Evolutionary conservation across 768 basidiomycete species (phyloP), one percentile per base, ranked within the genome.

Genomic region (Chalciporus piperatus): DNA sequence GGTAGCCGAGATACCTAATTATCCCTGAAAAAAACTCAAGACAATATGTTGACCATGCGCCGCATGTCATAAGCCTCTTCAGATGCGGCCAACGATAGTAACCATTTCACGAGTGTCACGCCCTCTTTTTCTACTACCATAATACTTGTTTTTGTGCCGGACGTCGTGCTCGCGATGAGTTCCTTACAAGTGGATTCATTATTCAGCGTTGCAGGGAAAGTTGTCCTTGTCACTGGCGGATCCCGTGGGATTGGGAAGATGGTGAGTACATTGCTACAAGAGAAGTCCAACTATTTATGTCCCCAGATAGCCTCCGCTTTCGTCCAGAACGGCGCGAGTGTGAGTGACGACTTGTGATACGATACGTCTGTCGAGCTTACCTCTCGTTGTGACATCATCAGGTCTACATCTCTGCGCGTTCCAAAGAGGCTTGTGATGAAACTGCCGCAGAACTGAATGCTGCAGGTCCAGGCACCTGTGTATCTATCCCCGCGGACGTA

Each of bases 231-330:
- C 35, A 85, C 84, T 4, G 86, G 86, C 7, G 86, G 85, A 11
- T 82, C 79, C 25, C 71, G 81, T 51, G 85, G 85, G 6, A 76
- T 86, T 27, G 84, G 85, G 5, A 84, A 82, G 70, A 83, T 82
- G 81, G 81, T 77, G 45, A 54, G 72, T 65, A 14, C 28, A 14
- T 41, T 11, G 3, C 20, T 39, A 11, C 47, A 30, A 37, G 38
- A 41, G 38, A 27, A 32, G 19, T 17, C n/a, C 17, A 50, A 58
- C 5, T 8, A 40, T 25, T 62, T 51, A 57, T 40, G 45, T 13
- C 58, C 30, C 50, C 52, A 84, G 84, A 84, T 87, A 55, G 78
- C 86, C 3, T 71, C 80, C 7, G 83, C 81, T 8, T 86, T 81
- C 59, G 76, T 85, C 19, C 72, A 67, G 48, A 86, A 84, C 53